A percentile compares a stretch with the other conserved stretches of the same genome.
These are phyloP conservation scores for Microthlaspi erraticum DNA, from an alignment of 345 rosid genomes.

Conservation along the genomic window DNA sequence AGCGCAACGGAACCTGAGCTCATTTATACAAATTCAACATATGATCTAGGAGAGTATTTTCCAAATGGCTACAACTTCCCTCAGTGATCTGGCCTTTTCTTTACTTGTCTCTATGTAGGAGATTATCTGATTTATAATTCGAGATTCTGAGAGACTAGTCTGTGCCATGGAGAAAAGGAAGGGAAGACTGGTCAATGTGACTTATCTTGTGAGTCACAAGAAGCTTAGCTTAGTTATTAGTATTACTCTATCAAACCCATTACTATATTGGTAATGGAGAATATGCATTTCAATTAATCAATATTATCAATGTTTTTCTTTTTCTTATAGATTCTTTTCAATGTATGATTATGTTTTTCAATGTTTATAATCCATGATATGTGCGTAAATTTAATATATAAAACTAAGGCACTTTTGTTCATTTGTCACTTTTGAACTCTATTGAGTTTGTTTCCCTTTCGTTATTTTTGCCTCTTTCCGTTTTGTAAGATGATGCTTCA, in stretches of 20 bases:
- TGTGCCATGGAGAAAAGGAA: background rate
- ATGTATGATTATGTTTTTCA: background rate
- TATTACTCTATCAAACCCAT: background rate
- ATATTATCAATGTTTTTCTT: background rate
- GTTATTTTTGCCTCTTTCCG: too few species aligned
- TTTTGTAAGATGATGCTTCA: too few species aligned
- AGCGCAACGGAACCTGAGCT: background rate
- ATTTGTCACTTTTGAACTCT: too few species aligned
- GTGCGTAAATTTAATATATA: background rate
- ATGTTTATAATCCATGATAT: background rate
- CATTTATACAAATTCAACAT: conserved; percentile 5
- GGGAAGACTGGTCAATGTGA: background rate
- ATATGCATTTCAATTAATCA: conserved; percentile 11
- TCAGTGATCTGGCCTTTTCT: background rate
- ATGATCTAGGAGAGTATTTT: conserved; percentile 1
- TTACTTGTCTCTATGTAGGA: background rate
- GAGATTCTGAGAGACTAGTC: background rate
- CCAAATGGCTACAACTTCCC: background rate
- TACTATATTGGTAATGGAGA: background rate
- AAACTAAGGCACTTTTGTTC: background rate
- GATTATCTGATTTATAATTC: background rate
- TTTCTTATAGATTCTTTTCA: background rate
- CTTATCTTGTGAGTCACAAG: conserved; percentile 5
- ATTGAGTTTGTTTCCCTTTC: too few species aligned
- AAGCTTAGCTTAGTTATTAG: background rate